Evolutionary conservation across 2,329 filamentous ascomycete genomes (phyloP), one percentile per base, ranked within the genome.

Genomic region (Pseudogymnoascus sp.): DNA sequence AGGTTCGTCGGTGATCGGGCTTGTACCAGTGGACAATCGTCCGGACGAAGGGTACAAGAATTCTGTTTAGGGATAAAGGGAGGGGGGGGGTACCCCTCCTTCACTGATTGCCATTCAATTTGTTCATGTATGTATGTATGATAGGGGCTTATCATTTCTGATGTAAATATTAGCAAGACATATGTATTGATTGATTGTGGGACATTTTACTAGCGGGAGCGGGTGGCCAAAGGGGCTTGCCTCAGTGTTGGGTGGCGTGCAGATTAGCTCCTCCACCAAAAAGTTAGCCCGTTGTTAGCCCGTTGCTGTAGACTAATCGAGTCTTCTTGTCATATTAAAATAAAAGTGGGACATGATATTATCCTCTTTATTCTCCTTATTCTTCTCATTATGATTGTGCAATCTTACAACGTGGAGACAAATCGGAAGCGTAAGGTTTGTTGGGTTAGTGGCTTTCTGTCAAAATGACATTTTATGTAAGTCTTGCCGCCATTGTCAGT

Each of bases 381-480:
- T 25, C 11, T 36, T 36, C 34, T 31, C 62, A 60, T 68, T 72
- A 21, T 63, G 69, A 16, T 72, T 70, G 48, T 68, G 34, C 34
- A 64, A 69, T 63, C 69, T 73, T 57, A 57, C 51, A 13, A 2
- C 51, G 28, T 34, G 51, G 51, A 19, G 23, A 51, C 45, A n/a
- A 51, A 28, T 51, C 23, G 14, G 14, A 51, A 10, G 45, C 23
- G 45, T 28, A 51, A 28, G 45, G 14, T 25, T 28, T 28, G 21
- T 28, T 28, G 23, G 45, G 45, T 28, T 28, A 51, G 25, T 57
- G 28, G 5, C 34, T 57, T 57, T 57, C 6, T 57, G 51, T 34
- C 51, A 57, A 39, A 34, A 28, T 31, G 28, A 21, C 51, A 34
- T 13, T 13, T 57, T 57, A 57, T 57, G 28, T 34, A 57, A 57